These are phyloP conservation scores for button mushroom (Agaricus bisporus) DNA, from an alignment of 768 basidiomycete species.

Conservation along the genomic window DNA sequence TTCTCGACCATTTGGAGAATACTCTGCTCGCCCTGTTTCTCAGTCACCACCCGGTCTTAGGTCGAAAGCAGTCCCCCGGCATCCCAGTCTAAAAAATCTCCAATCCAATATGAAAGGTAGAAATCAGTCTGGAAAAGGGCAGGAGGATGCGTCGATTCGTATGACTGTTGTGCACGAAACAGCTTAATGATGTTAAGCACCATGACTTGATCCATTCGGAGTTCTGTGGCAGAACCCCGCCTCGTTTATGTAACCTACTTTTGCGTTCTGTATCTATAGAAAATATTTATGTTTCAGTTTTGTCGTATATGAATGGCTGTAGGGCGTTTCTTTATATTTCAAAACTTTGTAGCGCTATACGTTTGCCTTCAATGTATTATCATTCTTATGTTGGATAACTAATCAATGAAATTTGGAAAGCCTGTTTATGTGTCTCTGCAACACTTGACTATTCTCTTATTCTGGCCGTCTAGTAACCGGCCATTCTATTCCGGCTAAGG, in stretches of 20 bases:
- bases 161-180: conserved; percentile 41
- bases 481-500: too few relatives aligned
- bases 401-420: too few relatives aligned
- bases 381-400: too few relatives aligned
- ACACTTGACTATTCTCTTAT: too few relatives aligned
- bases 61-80: conserved; percentile 16
- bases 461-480: too few relatives aligned
- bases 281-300: too few relatives aligned
- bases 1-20: conserved; percentile 26
- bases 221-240: neutral
- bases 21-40: conserved; percentile 20
- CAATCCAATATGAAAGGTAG: conserved; percentile 19
- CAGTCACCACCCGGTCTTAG: conserved; percentile 5
- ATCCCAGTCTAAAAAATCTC: conserved; percentile 21
- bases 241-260: conserved; percentile 1
- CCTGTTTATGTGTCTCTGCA: too few relatives aligned
- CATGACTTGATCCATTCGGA: neutral
- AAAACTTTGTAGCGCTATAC: neutral
- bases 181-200: conserved; percentile 12
- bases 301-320: too few relatives aligned
- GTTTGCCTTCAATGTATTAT: neutral
- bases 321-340: too few relatives aligned
- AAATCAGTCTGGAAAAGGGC: conserved; percentile 18
- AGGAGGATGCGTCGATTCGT: conserved; percentile 29
- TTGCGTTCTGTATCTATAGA: too few relatives aligned